These are phyloP conservation scores for Pleurotus pulmonarius DNA, from an alignment of 768 basidiomycete genomes.

Conservation along the genomic window DNA sequence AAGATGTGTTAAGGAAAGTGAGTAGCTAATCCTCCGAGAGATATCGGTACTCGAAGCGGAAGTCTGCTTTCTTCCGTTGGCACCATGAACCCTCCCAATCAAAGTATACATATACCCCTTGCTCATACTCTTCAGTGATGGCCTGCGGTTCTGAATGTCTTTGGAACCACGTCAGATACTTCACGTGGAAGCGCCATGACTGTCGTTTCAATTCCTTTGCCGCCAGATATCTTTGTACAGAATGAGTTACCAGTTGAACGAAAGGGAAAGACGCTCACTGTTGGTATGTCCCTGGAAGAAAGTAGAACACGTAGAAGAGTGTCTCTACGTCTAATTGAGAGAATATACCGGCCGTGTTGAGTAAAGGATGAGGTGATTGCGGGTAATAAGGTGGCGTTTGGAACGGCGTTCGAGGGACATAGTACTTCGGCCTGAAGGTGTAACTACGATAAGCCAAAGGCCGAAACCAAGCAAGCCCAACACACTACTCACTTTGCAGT, in stretches of 20 bases:
- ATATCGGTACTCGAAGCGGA: constrained; percentile 95
- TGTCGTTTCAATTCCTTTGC: constrained; percentile 97
- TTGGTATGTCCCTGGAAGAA: constrained; percentile 94
- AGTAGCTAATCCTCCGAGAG: constrained; percentile 76
- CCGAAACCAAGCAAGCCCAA: not conserved
- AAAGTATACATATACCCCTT: constrained; percentile 98
- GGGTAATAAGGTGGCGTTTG: constrained; percentile 94
- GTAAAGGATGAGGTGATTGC: constrained; percentile 74
- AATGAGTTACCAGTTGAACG: not conserved
- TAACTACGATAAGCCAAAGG: constrained; percentile 10
- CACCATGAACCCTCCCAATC: constrained; percentile 99
- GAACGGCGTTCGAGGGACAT: constrained; percentile 89
- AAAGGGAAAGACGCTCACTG: constrained; percentile 57
- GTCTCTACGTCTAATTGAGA: constrained; percentile 95
- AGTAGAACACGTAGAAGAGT: constrained; percentile 98
- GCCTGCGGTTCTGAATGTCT: constrained; percentile 96
- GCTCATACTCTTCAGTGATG: constrained; percentile 99
- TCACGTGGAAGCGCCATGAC: constrained; percentile 99
- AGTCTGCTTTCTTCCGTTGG: constrained; percentile 96
- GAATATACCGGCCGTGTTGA: constrained; percentile 83
- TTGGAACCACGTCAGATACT: constrained; percentile 99
- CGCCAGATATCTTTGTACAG: constrained; percentile 71
- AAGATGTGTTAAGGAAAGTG: constrained; percentile 8
- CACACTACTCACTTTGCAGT: constrained; percentile 75
- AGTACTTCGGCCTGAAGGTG: constrained; percentile 82